A percentile compares a stretch with the other conserved stretches of the same genome.
Conservation (phyloP, 1,284 basidiomycete species). For the Ganoderma multipileum region DNA sequence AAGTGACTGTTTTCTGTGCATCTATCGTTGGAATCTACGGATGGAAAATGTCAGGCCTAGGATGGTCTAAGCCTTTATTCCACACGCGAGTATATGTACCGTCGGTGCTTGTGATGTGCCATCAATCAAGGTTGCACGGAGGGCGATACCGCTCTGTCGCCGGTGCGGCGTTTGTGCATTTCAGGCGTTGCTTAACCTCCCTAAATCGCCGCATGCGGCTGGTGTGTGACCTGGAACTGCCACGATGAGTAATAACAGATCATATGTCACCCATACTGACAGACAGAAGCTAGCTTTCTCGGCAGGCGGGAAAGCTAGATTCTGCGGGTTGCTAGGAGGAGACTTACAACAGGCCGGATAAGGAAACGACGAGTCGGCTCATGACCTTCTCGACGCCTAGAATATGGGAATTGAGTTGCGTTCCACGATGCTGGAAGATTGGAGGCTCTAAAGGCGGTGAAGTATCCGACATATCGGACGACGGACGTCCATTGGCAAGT, state of each 20-base stretch:
- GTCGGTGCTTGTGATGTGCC: background rate
- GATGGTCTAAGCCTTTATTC: background rate
- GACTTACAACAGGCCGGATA: background rate
- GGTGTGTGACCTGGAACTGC: background rate
- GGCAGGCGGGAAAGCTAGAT: background rate
- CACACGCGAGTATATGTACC: background rate
- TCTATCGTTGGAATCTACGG: background rate
- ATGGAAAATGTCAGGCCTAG: slow-evolving; percentile 1
- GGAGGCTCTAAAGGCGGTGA: background rate
- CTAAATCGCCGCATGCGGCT: background rate
- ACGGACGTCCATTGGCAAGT: background rate
- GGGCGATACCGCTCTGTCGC: background rate
- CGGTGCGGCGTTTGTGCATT: background rate
- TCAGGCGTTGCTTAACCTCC: slow-evolving; percentile 1
- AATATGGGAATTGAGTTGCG: background rate
- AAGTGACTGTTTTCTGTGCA: background rate
- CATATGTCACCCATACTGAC: background rate
- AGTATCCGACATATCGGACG: slow-evolving; percentile 4
- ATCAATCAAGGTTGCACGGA: background rate
- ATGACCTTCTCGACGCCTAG: background rate
- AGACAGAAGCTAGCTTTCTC: slow-evolving; percentile 2
- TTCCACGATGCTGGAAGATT: background rate
- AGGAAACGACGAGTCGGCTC: background rate
- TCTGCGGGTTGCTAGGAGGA: background rate
- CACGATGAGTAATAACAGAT: slow-evolving; percentile 5